Evolutionary conservation across 2,329 filamentous ascomycete species (phyloP).

Genomic region (Cladobotryum mycophilum): DNA sequence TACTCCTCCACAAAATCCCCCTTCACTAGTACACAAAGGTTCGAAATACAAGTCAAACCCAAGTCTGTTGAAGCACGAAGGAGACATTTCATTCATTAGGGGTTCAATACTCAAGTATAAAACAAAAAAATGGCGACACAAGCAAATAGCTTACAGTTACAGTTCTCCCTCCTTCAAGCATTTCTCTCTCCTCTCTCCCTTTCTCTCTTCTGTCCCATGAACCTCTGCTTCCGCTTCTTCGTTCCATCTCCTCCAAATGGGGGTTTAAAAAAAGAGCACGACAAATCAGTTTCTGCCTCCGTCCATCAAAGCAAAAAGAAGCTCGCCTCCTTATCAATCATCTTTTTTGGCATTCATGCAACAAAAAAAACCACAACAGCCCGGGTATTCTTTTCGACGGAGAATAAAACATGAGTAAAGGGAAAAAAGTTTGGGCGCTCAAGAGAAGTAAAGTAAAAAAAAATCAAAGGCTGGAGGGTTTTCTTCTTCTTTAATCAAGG

Average conservation of each 20-base stretch:
- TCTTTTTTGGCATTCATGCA: neutral
- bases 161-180: neutral
- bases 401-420: neutral
- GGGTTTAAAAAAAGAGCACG: no score
- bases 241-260: no score
- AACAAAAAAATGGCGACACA: neutral
- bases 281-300: no score
- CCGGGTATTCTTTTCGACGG: neutral
- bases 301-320: slow-evolving; percentile 12
- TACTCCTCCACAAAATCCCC: no score
- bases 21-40: no score
- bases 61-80: neutral
- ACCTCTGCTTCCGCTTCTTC: no score
- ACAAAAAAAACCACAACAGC: neutral
- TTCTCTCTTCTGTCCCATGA: no score
- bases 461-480: slow-evolving; percentile 3
- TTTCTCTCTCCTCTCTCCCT: no score
- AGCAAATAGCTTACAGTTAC: neutral
- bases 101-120: neutral
- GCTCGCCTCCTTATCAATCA: neutral
- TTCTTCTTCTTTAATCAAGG: no score
- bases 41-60: no score
- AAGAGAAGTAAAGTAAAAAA: neutral
- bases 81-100: neutral
- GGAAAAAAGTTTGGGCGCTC: slow-evolving; percentile 1